phyloP scores from a whole-genome alignment of 768 basidiomycete species.

The Lactarius deliciosus region DNA sequence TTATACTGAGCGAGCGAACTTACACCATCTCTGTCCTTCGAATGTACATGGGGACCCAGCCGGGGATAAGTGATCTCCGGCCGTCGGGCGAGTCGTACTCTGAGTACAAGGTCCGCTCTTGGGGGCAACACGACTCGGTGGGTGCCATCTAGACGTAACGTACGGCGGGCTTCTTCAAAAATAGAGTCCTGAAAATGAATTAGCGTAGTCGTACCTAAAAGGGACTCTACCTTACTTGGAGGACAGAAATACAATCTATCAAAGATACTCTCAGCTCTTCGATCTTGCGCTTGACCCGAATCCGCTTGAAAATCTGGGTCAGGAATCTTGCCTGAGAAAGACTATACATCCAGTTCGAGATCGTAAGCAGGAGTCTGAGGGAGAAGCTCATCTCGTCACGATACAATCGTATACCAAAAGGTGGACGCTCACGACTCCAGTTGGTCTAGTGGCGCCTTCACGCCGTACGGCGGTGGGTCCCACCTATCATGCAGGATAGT shows the following conservation, averaged over 20 bases:
- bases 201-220: background rate
- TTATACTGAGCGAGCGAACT: background rate
- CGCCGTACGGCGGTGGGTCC: slow-evolving; percentile 11
- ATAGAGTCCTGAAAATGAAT: slow-evolving; percentile 3
- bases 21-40: slow-evolving; percentile 14
- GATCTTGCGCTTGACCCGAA: slow-evolving; percentile 1
- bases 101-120: slow-evolving; percentile 8
- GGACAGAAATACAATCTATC: slow-evolving; percentile 6
- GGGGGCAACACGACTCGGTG: background rate
- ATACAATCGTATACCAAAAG: background rate
- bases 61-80: background rate
- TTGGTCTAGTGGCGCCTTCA: slow-evolving; percentile 8
- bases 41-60: background rate
- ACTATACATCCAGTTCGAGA: slow-evolving; percentile 7
- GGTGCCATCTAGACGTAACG: background rate
- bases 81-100: slow-evolving; percentile 5
- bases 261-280: slow-evolving; percentile 8
- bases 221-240: slow-evolving; percentile 10
- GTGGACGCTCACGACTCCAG: slow-evolving; percentile 8
- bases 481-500: slow-evolving; percentile 10
- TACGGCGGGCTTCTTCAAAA: slow-evolving; percentile 1
- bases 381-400: background rate
- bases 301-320: slow-evolving; percentile 6
- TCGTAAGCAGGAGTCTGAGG: slow-evolving; percentile 6
- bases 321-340: slow-evolving; percentile 7